Conservation (phyloP, 345 rosid genomes). For the Aquilaria yunnanensis region DNA sequence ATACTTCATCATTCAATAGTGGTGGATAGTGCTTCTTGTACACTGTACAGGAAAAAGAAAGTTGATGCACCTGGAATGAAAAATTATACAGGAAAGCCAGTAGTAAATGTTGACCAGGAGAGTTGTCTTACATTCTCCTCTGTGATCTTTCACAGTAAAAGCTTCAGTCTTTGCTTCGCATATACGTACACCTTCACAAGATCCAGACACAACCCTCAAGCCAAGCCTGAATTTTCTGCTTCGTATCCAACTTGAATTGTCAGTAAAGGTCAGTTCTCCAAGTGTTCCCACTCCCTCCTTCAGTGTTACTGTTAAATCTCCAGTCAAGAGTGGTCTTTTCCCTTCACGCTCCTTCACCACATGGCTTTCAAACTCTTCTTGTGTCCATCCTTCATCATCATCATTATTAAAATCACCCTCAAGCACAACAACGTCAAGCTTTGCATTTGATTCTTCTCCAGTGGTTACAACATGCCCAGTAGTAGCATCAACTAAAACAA, state of each 20-base stretch:
- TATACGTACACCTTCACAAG: slow-evolving; percentile 68
- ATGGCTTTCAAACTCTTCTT: slow-evolving; percentile 90
- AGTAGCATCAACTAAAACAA: slow-evolving; percentile 62
- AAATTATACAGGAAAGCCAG: not conserved
- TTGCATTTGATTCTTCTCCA: slow-evolving; percentile 78
- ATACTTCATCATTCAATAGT: slow-evolving; percentile 71
- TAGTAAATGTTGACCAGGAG: not conserved
- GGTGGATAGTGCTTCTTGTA: slow-evolving; percentile 99
- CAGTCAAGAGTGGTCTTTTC: slow-evolving; percentile 84
- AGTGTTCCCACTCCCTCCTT: slow-evolving; percentile 98
- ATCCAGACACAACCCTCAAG: slow-evolving; percentile 69
- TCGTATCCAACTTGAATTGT: slow-evolving; percentile 98
- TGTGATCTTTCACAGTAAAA: slow-evolving; percentile 90
- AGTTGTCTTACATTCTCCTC: slow-evolving; percentile 77
- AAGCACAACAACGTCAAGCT: slow-evolving; percentile 84
- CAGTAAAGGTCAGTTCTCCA: slow-evolving; percentile 85
- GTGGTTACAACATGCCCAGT: slow-evolving; percentile 62
- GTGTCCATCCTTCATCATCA: slow-evolving; percentile 91
- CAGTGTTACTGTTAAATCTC: slow-evolving; percentile 81
- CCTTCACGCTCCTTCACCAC: slow-evolving; percentile 95
- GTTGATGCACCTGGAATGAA: slow-evolving; percentile 8
- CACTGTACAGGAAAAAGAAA: slow-evolving; percentile 39
- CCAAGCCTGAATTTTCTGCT: slow-evolving; percentile 98
- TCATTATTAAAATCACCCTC: slow-evolving; percentile 95
- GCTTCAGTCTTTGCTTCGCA: slow-evolving; percentile 99